Conservation (phyloP, 306 rosid genomes). For the Leucaena leucocephala region DNA sequence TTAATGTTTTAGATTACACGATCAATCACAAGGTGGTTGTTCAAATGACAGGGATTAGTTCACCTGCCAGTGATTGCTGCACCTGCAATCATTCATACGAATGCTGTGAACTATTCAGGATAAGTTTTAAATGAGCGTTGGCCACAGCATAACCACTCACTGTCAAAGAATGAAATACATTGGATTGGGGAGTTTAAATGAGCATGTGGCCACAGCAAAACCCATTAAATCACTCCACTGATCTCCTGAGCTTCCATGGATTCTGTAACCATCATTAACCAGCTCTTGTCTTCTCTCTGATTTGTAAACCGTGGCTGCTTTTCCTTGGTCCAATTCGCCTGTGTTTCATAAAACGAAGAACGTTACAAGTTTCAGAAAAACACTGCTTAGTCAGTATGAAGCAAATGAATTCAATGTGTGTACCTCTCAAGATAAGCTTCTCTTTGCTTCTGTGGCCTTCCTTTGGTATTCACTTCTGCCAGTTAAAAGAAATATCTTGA, state of each 20-base stretch:
- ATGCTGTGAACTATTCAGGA: too few relatives aligned
- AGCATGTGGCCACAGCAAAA: constrained; percentile 58
- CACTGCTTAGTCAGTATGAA: background rate
- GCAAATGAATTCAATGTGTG: background rate
- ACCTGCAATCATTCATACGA: too few relatives aligned
- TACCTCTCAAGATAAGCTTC: constrained; percentile 82
- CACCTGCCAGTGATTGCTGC: too few relatives aligned
- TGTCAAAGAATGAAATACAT: constrained; percentile 69
- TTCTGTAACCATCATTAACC: constrained; percentile 58
- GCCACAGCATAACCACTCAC: too few relatives aligned
- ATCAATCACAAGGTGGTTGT: constrained; percentile 27
- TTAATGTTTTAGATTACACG: constrained; percentile 12
- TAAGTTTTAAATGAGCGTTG: too few relatives aligned
- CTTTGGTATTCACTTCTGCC: constrained; percentile 79
- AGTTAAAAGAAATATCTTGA: constrained; percentile 69
- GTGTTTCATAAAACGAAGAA: constrained; percentile 45
- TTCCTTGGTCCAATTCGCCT: constrained; percentile 70
- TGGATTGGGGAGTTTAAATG: constrained; percentile 92
- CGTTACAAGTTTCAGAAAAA: constrained; percentile 18
- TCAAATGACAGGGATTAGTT: constrained; percentile 6
- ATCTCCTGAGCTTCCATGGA: constrained; percentile 88
- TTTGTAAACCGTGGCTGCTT: constrained; percentile 63
- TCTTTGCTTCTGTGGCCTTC: constrained; percentile 61
- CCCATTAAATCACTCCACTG: constrained; percentile 95
- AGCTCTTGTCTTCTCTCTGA: constrained; percentile 80